Evolutionary conservation across 768 basidiomycete species (phyloP).

Genomic region (Rhizopogon vulgaris): DNA sequence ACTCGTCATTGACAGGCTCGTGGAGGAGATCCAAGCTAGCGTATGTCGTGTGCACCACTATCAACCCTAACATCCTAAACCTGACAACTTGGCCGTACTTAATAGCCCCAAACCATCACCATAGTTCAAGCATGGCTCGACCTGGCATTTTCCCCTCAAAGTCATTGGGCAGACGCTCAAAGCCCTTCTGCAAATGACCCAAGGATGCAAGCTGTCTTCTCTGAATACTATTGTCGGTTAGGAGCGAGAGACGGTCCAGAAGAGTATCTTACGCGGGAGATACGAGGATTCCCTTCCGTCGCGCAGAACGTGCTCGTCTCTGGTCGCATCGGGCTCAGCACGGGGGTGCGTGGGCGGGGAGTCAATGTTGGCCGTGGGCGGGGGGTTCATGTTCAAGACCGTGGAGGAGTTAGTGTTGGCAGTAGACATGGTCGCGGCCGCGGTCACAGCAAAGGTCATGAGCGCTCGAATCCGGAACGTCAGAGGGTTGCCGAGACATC

Average conservation of each 20-base stretch:
- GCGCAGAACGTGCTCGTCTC: neutral
- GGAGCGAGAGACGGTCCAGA: neutral
- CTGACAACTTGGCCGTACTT: neutral
- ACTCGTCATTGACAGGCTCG: neutral
- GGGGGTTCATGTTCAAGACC: no score
- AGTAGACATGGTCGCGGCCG: neutral
- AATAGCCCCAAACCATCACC: slow-evolving; percentile 5
- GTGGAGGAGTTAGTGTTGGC: neutral
- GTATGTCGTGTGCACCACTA: neutral
- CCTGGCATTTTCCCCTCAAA: slow-evolving; percentile 3
- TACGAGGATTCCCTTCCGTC: neutral
- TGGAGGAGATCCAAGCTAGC: slow-evolving; percentile 9
- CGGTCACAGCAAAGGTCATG: neutral
- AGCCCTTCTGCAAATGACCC: neutral
- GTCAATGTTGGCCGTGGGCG: neutral
- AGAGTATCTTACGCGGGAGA: neutral
- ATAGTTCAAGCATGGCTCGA: slow-evolving; percentile 11
- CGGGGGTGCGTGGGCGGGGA: neutral
- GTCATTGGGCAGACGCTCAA: neutral
- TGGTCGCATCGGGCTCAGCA: neutral
- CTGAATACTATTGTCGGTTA: slow-evolving; percentile 11
- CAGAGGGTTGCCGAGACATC: neutral
- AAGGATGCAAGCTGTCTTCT: slow-evolving; percentile 11
- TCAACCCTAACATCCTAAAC: neutral
- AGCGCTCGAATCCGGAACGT: neutral